phyloP scores from a whole-genome alignment of 1,284 basidiomycete species.

The Cutaneotrichosporon sp. region DNA sequence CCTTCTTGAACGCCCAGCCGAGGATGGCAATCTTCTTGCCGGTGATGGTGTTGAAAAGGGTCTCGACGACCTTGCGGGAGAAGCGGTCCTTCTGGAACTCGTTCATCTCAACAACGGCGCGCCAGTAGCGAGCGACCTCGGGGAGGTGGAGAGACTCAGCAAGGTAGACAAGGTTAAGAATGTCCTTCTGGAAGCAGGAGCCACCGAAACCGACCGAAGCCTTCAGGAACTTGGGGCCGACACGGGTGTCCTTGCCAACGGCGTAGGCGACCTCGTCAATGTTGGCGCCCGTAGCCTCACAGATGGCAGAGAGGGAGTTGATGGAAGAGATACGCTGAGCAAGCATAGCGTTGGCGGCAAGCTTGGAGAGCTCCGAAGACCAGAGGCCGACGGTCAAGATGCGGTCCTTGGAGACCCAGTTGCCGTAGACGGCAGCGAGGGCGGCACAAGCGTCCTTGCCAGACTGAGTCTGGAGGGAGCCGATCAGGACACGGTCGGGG shows the following conservation, averaged over 20 bases:
- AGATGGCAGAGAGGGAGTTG: constrained; percentile 97
- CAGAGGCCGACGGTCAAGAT: constrained; percentile 95
- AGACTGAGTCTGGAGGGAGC: constrained; percentile 81
- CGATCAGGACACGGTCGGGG: constrained; percentile 95
- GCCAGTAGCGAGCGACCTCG: constrained; percentile 98
- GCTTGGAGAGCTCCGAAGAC: constrained; percentile 97
- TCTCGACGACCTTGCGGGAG: constrained; percentile 84
- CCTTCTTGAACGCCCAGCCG: constrained; percentile 86
- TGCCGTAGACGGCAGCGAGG: constrained; percentile 76
- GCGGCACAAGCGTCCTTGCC: constrained; percentile 75
- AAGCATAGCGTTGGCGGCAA: constrained; percentile 98
- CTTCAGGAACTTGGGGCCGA: constrained; percentile 94
- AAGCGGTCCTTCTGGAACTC: constrained; percentile 90
- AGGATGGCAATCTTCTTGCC: constrained; percentile 89
- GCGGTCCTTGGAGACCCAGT: constrained; percentile 84
- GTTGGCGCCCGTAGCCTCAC: constrained; percentile 98
- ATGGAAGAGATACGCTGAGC: constrained; percentile 96
- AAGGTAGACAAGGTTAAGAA: constrained; percentile 96
- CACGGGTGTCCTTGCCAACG: constrained; percentile 85
- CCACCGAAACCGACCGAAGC: constrained; percentile 80
- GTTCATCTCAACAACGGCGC: constrained; percentile 90
- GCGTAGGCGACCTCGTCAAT: constrained; percentile 96
- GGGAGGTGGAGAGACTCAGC: constrained; percentile 89
- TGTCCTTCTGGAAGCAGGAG: constrained; percentile 99
- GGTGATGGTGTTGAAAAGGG: constrained; percentile 85